Evolutionary conservation across 208 protist genomes (phyloP), one percentile per base, ranked within the genome.

Genomic region (Polymyxa betae): DNA sequence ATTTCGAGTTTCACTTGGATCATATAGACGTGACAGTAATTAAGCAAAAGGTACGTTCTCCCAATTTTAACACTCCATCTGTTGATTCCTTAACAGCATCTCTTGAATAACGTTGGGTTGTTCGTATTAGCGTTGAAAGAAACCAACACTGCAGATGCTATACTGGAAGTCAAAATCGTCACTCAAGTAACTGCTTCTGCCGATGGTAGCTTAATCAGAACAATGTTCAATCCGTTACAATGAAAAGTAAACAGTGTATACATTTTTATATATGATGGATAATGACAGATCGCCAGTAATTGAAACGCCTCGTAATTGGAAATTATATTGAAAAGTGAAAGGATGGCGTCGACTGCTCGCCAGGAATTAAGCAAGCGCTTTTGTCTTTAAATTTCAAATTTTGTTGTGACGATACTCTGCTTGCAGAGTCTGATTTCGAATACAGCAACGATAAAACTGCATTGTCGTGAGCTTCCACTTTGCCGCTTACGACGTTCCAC

Each of bases 171-270:
- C 72, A 82, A 82, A 43, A 5, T 82, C 5, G 72, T 82, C 5
- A 82, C 72, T 12, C 72, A 82, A n/a, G n/a, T 82, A 82, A 20
- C 72, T 20, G 5, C n/a, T n/a, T 5, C 72, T 82, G 72, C 16
- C 72, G 72, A 82, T 35, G 72, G 72, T n/a, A 40, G 16, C 35
- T n/a, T 82, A 5, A 35, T 45, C 12, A 82, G 72, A 82, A 82
- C 72, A 35, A 82, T 82, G 72, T 40, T 82, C 72, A 82, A 82
- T n/a, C 72, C 72, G n/a, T 82, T 82, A 43, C n/a, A 82, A 82
- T 82, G 10, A n/a, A 35, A 43, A 35, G 72, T 43, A 43, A 82
- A 35, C 16, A 45, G n/a, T n/a, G 35, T 35, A 5, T n/a, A 43
- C 5, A 12, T 43, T 82, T n/a, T 40, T 40, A 5, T 40, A 38